Evolutionary conservation across 2,329 filamentous ascomycete species (phyloP), one percentile per base, ranked within the genome.

Genomic region (Cylindrodendrum hubeiense): DNA sequence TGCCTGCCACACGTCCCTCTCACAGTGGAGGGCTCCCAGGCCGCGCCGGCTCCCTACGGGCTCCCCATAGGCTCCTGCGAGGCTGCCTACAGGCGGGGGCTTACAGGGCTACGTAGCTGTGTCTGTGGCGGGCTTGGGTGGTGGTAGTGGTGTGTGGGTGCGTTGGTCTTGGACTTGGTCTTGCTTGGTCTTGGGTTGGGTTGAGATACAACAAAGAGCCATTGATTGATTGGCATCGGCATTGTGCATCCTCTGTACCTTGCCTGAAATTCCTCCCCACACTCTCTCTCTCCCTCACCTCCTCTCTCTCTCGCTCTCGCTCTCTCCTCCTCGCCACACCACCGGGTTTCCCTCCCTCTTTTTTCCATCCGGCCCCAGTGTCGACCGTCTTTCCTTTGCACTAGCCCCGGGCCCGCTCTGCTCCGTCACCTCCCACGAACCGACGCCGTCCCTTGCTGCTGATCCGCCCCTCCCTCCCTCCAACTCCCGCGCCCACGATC

Each of bases 331-430:
- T 52, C 53, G 26, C 44, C 70, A 63, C 54, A 47, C 57, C 63
- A 55, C 63, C 33, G 37, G 49, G 49, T 24, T 55, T 66, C 24
- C 39, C 49, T 28, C 41, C 39, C 44, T 63, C 61, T 58, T 61
- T 65, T 60, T 60, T 59, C 51, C 43, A 46, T 37, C 33, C 46
- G 55, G 54, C 70, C 50, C 58, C 26, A 30, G 47, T 50, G 57
- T 57, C 61, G 63, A 61, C 63, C 50, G 65, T 50, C 63, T 60
- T 57, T 70, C 63, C 51, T 46, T 72, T 63, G 56, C 41, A 54
- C 55, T 43, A 63, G 33, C 57, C 47, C 24, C 51, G 59, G 59
- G 54, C 60, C 63, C 58, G 63, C 63, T 62, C 63, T n/a, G n/a
- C n/a, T 55, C 41, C 46, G 47, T 46, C 21, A 26, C 41, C 28